phyloP scores from a whole-genome alignment of 768 basidiomycete species.

The Naganishia kalamii region DNA sequence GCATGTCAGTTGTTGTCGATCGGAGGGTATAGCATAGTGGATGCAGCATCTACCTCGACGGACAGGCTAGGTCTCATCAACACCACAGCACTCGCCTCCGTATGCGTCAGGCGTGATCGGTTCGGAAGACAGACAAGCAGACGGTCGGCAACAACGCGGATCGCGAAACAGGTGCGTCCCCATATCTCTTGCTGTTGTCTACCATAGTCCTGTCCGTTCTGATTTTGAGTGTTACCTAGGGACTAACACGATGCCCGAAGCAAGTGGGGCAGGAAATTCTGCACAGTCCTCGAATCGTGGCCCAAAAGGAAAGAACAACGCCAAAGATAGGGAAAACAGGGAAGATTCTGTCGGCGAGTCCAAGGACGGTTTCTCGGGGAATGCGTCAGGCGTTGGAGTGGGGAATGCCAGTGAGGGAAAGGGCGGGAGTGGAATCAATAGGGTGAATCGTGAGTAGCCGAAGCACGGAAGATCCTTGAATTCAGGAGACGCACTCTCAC shows the following conservation, averaged over 20 bases:
- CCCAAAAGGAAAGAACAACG: background rate
- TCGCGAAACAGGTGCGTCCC: too few relatives aligned
- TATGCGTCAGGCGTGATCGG: too few relatives aligned
- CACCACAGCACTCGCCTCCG: too few relatives aligned
- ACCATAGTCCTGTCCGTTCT: background rate
- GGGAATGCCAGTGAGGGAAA: slow-evolving; percentile 19
- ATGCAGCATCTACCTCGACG: too few relatives aligned
- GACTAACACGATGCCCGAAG: slow-evolving; percentile 1
- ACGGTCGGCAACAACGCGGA: too few relatives aligned
- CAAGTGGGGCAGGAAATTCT: background rate
- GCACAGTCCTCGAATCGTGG: background rate
- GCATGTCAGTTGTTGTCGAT: too few relatives aligned
- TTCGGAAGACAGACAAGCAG: too few relatives aligned
- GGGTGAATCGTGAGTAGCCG: slow-evolving; percentile 42
- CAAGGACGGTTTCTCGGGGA: background rate
- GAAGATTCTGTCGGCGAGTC: slow-evolving; percentile 1
- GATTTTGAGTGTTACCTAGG: too few relatives aligned
- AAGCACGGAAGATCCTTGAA: background rate
- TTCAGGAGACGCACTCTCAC: too few relatives aligned
- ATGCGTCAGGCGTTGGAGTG: background rate
- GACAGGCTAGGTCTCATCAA: too few relatives aligned
- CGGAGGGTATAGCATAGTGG: too few relatives aligned
- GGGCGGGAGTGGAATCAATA: slow-evolving; percentile 38
- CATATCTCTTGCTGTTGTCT: background rate
- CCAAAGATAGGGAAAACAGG: background rate